Percentiles rank a stretch among this genome's conserved stretches.
phyloP scores from a whole-genome alignment of 2,329 filamentous ascomycete genomes.

The Penicillium sp. region DNA sequence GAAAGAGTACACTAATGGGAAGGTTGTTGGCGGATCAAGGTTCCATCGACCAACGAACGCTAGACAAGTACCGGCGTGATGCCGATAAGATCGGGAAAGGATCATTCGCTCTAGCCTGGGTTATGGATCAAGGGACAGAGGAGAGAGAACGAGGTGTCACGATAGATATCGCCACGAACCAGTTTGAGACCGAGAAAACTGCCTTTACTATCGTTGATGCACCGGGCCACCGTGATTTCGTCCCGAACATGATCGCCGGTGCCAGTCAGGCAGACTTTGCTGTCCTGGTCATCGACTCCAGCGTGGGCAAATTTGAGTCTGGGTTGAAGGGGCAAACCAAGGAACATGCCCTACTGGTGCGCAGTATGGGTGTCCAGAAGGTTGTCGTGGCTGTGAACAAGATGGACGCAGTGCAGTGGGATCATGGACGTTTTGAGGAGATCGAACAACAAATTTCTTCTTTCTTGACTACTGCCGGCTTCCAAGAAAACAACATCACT shows the following conservation, averaged over 20 bases:
- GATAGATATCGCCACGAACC: slow-evolving; percentile 93
- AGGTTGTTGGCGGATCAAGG: slow-evolving; percentile 87
- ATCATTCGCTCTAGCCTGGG: slow-evolving; percentile 96
- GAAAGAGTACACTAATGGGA: slow-evolving; percentile 97
- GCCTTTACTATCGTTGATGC: slow-evolving; percentile 94
- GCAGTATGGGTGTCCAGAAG: slow-evolving; percentile 86
- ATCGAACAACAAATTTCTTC: slow-evolving; percentile 81
- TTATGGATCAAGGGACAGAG: slow-evolving; percentile 88
- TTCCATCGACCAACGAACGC: slow-evolving; percentile 81
- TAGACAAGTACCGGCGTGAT: slow-evolving; percentile 86
- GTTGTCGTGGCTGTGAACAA: slow-evolving; percentile 95
- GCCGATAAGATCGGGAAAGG: slow-evolving; percentile 90
- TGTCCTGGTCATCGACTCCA: slow-evolving; percentile 88
- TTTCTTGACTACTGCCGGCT: slow-evolving; percentile 81
- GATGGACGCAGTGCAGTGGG: slow-evolving; percentile 85
- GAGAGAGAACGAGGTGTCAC: slow-evolving; percentile 89
- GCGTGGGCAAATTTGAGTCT: slow-evolving; percentile 88
- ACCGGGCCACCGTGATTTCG: slow-evolving; percentile 91
- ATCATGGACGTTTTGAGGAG: slow-evolving; percentile 76
- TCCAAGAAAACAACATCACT: slow-evolving; percentile 75
- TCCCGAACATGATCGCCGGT: slow-evolving; percentile 98
- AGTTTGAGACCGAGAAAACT: slow-evolving; percentile 86
- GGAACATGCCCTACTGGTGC: slow-evolving; percentile 85
- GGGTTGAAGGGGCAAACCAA: slow-evolving; percentile 91
- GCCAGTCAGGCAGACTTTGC: slow-evolving; percentile 96